phyloP scores from a whole-genome alignment of 805 yeast species.

The Kodamaea restingae region DNA sequence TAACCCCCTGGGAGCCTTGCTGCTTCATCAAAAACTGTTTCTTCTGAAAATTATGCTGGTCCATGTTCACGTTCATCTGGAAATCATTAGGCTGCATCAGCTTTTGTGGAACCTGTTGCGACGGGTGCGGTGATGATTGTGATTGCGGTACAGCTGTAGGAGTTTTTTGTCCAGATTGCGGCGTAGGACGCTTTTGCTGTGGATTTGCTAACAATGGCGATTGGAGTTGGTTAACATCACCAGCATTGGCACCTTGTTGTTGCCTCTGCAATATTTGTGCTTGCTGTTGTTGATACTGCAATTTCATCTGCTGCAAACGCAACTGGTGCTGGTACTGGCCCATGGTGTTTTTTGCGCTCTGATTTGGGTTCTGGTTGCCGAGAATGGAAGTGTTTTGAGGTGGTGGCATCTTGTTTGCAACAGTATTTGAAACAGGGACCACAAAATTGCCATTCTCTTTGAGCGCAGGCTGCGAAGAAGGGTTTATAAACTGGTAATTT shows the following conservation, averaged over 20 bases:
- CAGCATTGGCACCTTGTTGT: conserved; percentile 3
- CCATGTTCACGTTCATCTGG: conserved; percentile 16
- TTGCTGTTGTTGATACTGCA: conserved; percentile 13
- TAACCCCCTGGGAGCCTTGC: conserved; percentile 5
- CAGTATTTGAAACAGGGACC: conserved; percentile 7
- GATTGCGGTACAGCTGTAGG: conserved; percentile 1
- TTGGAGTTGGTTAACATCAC: conserved; percentile 3
- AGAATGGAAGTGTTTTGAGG: conserved; percentile 8
- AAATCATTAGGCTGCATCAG: conserved; percentile 19
- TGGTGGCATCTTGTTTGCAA: conserved; percentile 10
- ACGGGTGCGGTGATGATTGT: conserved; percentile 5
- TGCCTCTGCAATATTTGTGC: conserved; percentile 4
- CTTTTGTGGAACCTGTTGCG: conserved; percentile 6
- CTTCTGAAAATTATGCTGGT: conserved; percentile 15
- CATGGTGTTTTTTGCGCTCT: conserved; percentile 3
- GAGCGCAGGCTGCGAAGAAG: conserved; percentile 2
- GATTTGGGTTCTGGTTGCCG: conserved; percentile 1
- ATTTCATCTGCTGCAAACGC: conserved; percentile 15
- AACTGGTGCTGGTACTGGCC: conserved; percentile 16
- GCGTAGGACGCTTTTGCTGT: conserved; percentile 1
- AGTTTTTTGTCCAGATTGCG: not conserved
- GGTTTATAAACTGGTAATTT: conserved; percentile 5
- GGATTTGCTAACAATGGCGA: conserved; percentile 8
- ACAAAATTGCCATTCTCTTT: conserved; percentile 9
- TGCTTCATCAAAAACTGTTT: conserved; percentile 15